Conservation (phyloP, 306 rosid genomes). For the Herpetospermum pedunculosum region DNA sequence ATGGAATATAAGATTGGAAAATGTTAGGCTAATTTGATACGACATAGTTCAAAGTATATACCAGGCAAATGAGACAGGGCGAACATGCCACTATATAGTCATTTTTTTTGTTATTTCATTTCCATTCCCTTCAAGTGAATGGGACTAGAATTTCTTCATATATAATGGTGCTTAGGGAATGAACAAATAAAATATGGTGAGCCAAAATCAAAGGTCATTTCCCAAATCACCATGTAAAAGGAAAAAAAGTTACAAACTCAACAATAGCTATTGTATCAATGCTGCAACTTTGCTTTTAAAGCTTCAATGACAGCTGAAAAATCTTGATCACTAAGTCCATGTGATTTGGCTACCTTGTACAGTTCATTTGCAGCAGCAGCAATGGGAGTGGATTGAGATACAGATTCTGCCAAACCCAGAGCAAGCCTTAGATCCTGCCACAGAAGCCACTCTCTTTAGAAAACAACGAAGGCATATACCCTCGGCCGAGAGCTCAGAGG, state of each 20-base stretch:
- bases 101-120: background rate
- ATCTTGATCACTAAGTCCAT: constrained; percentile 76
- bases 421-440: constrained; percentile 94
- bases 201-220: background rate
- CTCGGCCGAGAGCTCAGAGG: too few species aligned
- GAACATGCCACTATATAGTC: too few species aligned
- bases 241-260: background rate
- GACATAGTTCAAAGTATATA: too few species aligned
- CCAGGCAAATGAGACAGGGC: too few species aligned
- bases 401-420: constrained; percentile 81
- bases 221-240: background rate
- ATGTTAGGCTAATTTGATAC: too few species aligned
- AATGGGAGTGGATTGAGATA: constrained; percentile 73
- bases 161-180: background rate
- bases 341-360: constrained; percentile 82
- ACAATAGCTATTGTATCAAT: constrained; percentile 8
- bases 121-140: background rate
- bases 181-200: background rate
- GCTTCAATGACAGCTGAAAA: constrained; percentile 96
- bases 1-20: too few species aligned
- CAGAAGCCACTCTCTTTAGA: background rate
- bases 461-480: background rate
- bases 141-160: background rate
- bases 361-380: constrained; percentile 93
- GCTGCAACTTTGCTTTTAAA: constrained; percentile 54